Base-by-base conservation (phyloP, 2,329 filamentous ascomycete species). In the Ceratocystis albifundus region DNA sequence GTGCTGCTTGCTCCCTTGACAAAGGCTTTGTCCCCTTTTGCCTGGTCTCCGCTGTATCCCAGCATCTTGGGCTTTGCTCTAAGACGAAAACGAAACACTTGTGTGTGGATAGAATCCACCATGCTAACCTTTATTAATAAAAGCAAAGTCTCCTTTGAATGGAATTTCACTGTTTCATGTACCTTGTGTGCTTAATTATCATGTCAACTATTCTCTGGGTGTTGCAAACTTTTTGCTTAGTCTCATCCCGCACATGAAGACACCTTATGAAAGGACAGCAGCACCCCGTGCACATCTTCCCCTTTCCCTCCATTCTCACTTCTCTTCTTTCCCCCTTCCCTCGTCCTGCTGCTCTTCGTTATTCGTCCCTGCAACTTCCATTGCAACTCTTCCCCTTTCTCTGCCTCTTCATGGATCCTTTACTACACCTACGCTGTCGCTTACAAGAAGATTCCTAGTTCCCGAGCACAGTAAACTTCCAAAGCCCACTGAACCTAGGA, bases 11-110 rank as follows among this genome's bases (percentile, higher is more conserved):
- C 12, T n/a, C 20, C 55, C 55, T 36, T 59, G 32, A 59, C 55
- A 59, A 59, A 36, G 55, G 28, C 55, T 59, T 59, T 59, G 55
- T 59, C 55, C 12, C 55, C 53, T 57, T 36, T n/a, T n/a, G 25
- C 28, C 5, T n/a, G n/a, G n/a, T n/a, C 30, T 59, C 53, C 12
- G 28, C 28, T 59, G 28, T 4, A 25, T 59, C 55, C 55, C 55
- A 17, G 32, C 5, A 59, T 59, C 7, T 28, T 36, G 55, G 28
- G 55, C 1, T 57, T 17, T 59, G 55, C 17, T n/a, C 30, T 10
- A 36, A 10, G 28, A 7, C 28, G 28, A 59, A 59, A 30, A 59
- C 55, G 28, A 59, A 36, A 32, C 55, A 7, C 30, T 36, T 4
- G 20, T 10, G 20, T 10, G 48, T 53, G 48, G 55, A 36, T 59